Conservation (phyloP, 441 rosid species). For the Populus hybrid region DNA sequence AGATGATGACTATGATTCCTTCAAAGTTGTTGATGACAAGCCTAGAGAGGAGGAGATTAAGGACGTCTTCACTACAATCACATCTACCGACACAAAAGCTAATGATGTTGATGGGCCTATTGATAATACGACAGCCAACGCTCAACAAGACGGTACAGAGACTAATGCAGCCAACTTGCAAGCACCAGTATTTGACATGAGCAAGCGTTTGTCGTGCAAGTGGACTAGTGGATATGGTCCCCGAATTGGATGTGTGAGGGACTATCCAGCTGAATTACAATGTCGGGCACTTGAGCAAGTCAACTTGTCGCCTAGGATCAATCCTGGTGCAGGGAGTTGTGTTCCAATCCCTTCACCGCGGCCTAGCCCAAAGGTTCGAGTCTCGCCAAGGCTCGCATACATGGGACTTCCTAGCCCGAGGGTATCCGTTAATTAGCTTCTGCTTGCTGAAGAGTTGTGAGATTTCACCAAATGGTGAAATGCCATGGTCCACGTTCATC, state of each 20-base stretch:
- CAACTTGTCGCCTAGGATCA: slow-evolving; percentile 53
- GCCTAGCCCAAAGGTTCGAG: slow-evolving; percentile 60
- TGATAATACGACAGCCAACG: slow-evolving; percentile 7
- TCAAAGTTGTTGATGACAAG: slow-evolving; percentile 19
- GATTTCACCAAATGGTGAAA: not conserved
- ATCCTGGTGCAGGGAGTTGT: slow-evolving; percentile 25
- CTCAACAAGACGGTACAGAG: not conserved
- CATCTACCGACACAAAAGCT: slow-evolving; percentile 8
- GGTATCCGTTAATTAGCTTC: not conserved
- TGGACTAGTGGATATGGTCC: slow-evolving; percentile 80
- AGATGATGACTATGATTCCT: slow-evolving; percentile 55
- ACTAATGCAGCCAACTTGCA: slow-evolving; percentile 12
- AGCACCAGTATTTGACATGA: slow-evolving; percentile 33
- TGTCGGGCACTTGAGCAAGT: slow-evolving; percentile 67
- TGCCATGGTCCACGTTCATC: not conserved
- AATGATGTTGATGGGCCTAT: slow-evolving; percentile 17
- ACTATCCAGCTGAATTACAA: slow-evolving; percentile 69
- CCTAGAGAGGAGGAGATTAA: slow-evolving; percentile 15
- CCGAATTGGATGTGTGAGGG: slow-evolving; percentile 78
- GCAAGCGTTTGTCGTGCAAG: slow-evolving; percentile 66
- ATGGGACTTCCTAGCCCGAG: slow-evolving; percentile 81
- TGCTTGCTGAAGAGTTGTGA: not conserved
- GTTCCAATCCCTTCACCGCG: slow-evolving; percentile 77
- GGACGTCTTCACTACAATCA: not conserved
- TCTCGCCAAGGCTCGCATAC: slow-evolving; percentile 70